Evolutionary conservation across 2,329 filamentous ascomycete genomes (phyloP).

Genomic region (Geoglossum cookeanum): DNA sequence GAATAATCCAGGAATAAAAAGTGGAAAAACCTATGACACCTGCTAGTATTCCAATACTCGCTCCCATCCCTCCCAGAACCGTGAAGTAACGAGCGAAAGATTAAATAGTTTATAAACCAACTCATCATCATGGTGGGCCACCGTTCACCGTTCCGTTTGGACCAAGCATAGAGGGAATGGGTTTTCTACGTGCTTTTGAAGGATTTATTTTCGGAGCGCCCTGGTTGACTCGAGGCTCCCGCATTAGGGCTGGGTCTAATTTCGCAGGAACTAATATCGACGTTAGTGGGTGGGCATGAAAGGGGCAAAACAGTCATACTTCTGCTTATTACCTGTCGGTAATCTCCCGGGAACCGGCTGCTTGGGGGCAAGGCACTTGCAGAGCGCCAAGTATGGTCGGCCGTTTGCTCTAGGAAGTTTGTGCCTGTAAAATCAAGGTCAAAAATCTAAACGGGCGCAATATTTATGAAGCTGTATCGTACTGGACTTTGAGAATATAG

Average conservation of each 20-base stretch:
- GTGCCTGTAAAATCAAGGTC: conserved; percentile 15
- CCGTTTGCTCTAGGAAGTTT: conserved; percentile 50
- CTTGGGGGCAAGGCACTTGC: conserved; percentile 29
- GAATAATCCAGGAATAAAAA: background rate
- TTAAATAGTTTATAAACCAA: background rate
- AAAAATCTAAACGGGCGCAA: conserved; percentile 18
- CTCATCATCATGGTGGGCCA: background rate
- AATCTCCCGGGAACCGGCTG: conserved; percentile 28
- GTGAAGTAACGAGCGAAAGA: background rate
- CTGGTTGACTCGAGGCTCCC: conserved; percentile 76
- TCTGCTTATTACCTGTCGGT: conserved; percentile 23
- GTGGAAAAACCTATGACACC: background rate
- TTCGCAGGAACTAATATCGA: conserved; percentile 48
- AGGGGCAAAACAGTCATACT: conserved; percentile 12
- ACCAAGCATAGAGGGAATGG: conserved; percentile 25
- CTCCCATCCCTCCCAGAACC: background rate
- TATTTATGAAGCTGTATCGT: conserved; percentile 29
- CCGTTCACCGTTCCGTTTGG: background rate
- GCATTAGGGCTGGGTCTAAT: conserved; percentile 73
- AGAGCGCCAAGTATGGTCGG: conserved; percentile 61
- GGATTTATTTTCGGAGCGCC: conserved; percentile 50
- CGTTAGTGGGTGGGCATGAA: background rate
- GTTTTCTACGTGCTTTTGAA: conserved; percentile 28
- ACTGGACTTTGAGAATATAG: conserved; percentile 40
- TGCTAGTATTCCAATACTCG: background rate